phyloP scores from a whole-genome alignment of 441 rosid species.

The Melianthus villosus region DNA sequence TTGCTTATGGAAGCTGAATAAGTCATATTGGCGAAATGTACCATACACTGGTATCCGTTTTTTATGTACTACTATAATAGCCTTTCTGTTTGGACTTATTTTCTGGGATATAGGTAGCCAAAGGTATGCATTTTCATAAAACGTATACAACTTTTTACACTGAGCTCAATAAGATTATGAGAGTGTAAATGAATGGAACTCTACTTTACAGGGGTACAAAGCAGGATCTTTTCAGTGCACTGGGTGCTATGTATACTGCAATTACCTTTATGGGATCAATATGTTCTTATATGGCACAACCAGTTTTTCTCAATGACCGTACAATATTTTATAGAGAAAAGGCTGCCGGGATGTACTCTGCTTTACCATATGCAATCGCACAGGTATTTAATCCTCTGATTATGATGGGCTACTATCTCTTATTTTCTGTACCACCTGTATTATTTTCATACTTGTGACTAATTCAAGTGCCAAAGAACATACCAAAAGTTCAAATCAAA shows the following conservation, averaged over 20 bases:
- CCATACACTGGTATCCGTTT: conserved; percentile 37
- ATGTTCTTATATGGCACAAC: conserved; percentile 55
- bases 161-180: too few species aligned
- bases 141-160: too few species aligned
- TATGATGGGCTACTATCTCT: not conserved
- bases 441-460: too few species aligned
- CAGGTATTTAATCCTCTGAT: conserved; percentile 24
- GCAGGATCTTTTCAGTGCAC: conserved; percentile 49
- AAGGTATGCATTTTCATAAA: conserved; percentile 17
- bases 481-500: too few species aligned
- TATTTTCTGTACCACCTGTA: too few species aligned
- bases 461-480: too few species aligned
- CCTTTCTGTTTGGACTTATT: conserved; percentile 38
- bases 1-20: conserved; percentile 49
- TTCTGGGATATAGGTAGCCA: conserved; percentile 45
- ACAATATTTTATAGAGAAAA: conserved; percentile 69
- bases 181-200: too few species aligned
- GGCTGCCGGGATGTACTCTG: conserved; percentile 83
- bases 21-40: conserved; percentile 49
- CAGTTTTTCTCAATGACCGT: conserved; percentile 59
- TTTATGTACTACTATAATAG: conserved; percentile 29
- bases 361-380: conserved; percentile 69
- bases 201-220: too few species aligned
- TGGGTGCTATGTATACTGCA: conserved; percentile 74
- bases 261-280: conserved; percentile 52